Evolutionary conservation across 768 basidiomycete genomes (phyloP).

Genomic region (Guyanaporus albipodus): DNA sequence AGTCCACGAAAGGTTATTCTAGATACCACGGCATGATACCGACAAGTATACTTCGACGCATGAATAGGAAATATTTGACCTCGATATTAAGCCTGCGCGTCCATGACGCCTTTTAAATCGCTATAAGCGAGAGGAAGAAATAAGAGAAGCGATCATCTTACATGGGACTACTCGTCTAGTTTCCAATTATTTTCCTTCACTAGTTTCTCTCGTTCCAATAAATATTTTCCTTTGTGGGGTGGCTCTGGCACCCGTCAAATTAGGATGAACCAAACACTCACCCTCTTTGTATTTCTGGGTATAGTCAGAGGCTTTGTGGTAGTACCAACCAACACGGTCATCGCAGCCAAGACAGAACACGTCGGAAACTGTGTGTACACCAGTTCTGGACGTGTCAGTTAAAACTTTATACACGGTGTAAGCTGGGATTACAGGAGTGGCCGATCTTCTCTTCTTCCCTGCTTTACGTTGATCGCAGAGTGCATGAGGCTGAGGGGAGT

Average conservation of each 20-base stretch:
- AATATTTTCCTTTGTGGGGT: slow-evolving; percentile 63
- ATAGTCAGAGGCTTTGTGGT: slow-evolving; percentile 71
- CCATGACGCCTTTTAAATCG: not conserved
- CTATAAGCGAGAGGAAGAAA: not conserved
- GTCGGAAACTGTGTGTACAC: slow-evolving; percentile 78
- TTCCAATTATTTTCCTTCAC: slow-evolving; percentile 82
- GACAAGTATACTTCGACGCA: no score
- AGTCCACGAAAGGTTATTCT: not conserved
- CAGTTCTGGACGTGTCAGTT: slow-evolving; percentile 48
- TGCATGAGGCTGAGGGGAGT: slow-evolving; percentile 58
- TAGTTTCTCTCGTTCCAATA: slow-evolving; percentile 74
- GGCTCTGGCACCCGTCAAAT: not conserved
- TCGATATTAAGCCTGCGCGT: no score
- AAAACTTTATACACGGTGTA: slow-evolving; percentile 6
- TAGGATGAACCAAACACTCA: slow-evolving; percentile 20
- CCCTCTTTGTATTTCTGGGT: slow-evolving; percentile 88
- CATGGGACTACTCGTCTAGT: slow-evolving; percentile 41
- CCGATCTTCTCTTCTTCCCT: slow-evolving; percentile 72
- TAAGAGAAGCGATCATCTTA: not conserved
- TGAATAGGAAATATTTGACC: no score
- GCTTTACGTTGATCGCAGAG: slow-evolving; percentile 69
- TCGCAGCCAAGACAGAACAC: slow-evolving; percentile 77
- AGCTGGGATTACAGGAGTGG: slow-evolving; percentile 52
- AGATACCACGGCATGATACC: not conserved
- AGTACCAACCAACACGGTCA: slow-evolving; percentile 78